These are phyloP conservation scores for Salix caprea DNA, from an alignment of 345 rosid species.

Conservation along the genomic window DNA sequence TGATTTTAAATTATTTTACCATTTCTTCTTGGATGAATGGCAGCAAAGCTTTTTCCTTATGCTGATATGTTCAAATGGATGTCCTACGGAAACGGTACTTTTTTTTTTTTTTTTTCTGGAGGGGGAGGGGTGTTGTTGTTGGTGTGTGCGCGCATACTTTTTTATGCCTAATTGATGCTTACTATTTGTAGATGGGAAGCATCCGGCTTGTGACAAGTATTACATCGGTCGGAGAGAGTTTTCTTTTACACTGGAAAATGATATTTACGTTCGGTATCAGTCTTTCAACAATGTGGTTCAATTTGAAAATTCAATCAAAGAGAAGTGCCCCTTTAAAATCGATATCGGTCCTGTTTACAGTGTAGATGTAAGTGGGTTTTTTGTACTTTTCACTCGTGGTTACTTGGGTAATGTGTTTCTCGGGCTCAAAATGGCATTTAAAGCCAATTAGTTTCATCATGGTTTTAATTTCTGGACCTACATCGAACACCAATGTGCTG, in stretches of 20 bases:
- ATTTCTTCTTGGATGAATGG: neutral
- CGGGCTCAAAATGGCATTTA: too few relatives aligned
- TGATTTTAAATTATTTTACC: neutral
- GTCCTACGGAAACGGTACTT: slow-evolving; percentile 82
- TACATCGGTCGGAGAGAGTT: slow-evolving; percentile 77
- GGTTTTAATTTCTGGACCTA: neutral
- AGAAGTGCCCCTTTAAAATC: slow-evolving; percentile 69
- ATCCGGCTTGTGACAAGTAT: slow-evolving; percentile 76
- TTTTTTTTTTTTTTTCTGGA: neutral
- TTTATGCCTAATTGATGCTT: slow-evolving; percentile 1
- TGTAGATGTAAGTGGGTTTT: slow-evolving; percentile 54
- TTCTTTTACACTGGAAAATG: slow-evolving; percentile 76
- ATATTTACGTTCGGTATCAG: slow-evolving; percentile 67
- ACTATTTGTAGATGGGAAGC: slow-evolving; percentile 67
- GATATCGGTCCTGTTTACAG: slow-evolving; percentile 87
- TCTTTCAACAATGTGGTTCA: slow-evolving; percentile 58
- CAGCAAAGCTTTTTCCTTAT: slow-evolving; percentile 86
- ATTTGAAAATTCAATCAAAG: slow-evolving; percentile 59
- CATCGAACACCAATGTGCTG: neutral
- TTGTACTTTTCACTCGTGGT: neutral
- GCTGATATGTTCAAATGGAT: slow-evolving; percentile 77
- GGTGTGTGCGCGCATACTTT: neutral
- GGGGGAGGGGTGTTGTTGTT: neutral
- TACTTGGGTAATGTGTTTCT: neutral
- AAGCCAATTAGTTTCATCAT: neutral